A percentile compares a stretch with the other conserved stretches of the same genome.
Evolutionary conservation across 2,329 filamentous ascomycete genomes (phyloP).

Genomic region (Talaromyces sp.): DNA sequence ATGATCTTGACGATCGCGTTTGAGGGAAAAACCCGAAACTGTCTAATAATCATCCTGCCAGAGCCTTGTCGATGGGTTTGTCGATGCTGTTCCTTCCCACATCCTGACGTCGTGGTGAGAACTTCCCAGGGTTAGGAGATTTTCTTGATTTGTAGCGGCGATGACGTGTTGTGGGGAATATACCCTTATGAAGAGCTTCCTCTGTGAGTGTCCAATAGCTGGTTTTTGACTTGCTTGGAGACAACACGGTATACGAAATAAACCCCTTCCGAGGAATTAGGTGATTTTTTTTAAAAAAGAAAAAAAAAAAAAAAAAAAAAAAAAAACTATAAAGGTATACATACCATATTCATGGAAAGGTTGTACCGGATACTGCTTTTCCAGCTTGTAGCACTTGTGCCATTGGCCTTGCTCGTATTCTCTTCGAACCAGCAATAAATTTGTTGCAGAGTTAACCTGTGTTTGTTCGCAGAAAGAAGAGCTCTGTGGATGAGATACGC

Average conservation of each 20-base stretch:
- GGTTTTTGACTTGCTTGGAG: conserved; percentile 5
- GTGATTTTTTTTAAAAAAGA: background rate
- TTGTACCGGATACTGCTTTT: conserved; percentile 96
- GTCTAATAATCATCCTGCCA: conserved; percentile 7
- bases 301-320: no score
- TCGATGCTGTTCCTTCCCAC: background rate
- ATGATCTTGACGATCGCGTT: no score
- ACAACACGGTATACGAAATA: conserved; percentile 9
- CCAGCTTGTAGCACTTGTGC: conserved; percentile 66
- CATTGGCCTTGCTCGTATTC: conserved; percentile 70
- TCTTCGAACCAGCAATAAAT: conserved; percentile 87
- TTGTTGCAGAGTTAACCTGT: conserved; percentile 73
- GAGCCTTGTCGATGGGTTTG: background rate
- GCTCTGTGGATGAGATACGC: conserved; percentile 75
- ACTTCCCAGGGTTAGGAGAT: background rate
- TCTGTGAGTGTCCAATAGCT: conserved; percentile 9
- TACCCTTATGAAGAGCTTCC: conserved; percentile 8
- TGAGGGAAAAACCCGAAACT: background rate
- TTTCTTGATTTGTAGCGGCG: background rate
- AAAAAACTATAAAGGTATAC: conserved; percentile 24
- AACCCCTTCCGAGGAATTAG: conserved; percentile 17
- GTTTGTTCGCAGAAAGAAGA: conserved; percentile 60
- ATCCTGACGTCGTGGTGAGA: background rate
- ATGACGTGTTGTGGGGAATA: conserved; percentile 8
- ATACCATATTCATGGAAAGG: conserved; percentile 88